Evolutionary conservation across 805 yeast species (phyloP), one percentile per base, ranked within the genome.

Genomic region (Metschnikowia aberdeeniae): DNA sequence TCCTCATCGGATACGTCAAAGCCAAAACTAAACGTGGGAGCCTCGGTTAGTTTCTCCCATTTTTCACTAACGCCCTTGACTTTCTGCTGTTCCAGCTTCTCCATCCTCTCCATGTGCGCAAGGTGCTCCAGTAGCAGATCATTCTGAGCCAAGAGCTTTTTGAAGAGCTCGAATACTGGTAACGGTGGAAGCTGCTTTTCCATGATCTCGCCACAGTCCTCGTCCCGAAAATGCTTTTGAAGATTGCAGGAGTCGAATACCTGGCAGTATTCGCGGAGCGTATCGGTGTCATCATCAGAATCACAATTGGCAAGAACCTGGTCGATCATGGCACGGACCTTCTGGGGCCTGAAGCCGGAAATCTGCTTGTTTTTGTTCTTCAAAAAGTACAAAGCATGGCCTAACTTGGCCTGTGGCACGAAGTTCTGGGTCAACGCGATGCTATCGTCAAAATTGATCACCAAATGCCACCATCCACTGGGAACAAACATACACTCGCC

Each of bases 391-490:
- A 87, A 66, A 3, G 81, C 93, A 31, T 73, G 68, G n/a, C 76
- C 70, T 31, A 89, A 62, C 47, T 80, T 79, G 35, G 78, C 73
- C 34, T 61, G 60, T 0, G 96, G 95, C 9, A 88, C 90, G 63
- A 90, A 89, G 62, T 89, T 89, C 52, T 88, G 95, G 0, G 97
- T 89, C 56, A 89, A 65, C 0, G 97, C 97, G 14, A 89, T 81
- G n/a, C 82, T 72, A 58, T 84, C 89, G 46, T 83, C 86, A 10
- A 89, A 58, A 56, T 89, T 89, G n/a, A 89, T 86, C 27, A 90
- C 97, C 38, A 82, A 71, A 69, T 89, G 97, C 97, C 97, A 89
- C 97, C 97, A 89, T 0, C 95, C 95, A n/a, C 89, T 76, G 3
- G 97, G 97, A 6, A 89, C 97, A 60, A 85, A 80, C 74, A 89